Base-by-base conservation (phyloP, 1,284 basidiomycete genomes). In the Tilletia setariae region DNA sequence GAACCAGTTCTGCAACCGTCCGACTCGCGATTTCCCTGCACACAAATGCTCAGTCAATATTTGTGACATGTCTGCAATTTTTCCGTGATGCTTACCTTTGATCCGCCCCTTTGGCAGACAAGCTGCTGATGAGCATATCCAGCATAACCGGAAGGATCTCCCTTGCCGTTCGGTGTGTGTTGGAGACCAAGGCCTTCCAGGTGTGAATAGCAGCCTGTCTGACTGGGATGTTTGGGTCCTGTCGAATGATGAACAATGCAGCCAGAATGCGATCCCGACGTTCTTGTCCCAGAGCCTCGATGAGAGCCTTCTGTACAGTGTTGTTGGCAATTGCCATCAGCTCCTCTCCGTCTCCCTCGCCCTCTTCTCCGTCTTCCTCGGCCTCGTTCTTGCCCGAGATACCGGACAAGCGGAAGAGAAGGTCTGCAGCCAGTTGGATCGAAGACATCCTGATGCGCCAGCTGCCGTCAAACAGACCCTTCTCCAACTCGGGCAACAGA, bases 121-220 rank as follows among this genome's bases (percentile, higher is more conserved):
- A 88, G 63, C 68, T 89, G 74, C 87, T 86, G 74, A 97, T 87
- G 76, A 99, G 88, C 68, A 81, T 73, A 67, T 82, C 79, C 68
- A 82, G 75, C 79, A 82, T 81, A 35, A 92, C 89, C 1, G 92
- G 90, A 63, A 98, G 86, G 70, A 98, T 91, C 83, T 98, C 96
- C 73, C 94, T 89, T n/a, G 96, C 94, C 87, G 84, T 81, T 21
- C 76, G 73, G 1, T 79, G 84, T 71, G 84, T 84, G 83, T 86
- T 98, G 83, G 93, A 89, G 30, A 99, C 94, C 72, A 98, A 86
- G 1, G 92, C 94, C 84, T 98, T 98, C 96, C 96, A 99, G 74
- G 98, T 97, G 74, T 95, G 93, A 67, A 95, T 89, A 0, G 95
- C 93, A 2, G 93, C 89, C 83, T 94, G 91, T 61, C 96, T 89